These are phyloP conservation scores for Pelargonium cotyledonis DNA, from an alignment of 441 rosid species.

Conservation along the genomic window DNA sequence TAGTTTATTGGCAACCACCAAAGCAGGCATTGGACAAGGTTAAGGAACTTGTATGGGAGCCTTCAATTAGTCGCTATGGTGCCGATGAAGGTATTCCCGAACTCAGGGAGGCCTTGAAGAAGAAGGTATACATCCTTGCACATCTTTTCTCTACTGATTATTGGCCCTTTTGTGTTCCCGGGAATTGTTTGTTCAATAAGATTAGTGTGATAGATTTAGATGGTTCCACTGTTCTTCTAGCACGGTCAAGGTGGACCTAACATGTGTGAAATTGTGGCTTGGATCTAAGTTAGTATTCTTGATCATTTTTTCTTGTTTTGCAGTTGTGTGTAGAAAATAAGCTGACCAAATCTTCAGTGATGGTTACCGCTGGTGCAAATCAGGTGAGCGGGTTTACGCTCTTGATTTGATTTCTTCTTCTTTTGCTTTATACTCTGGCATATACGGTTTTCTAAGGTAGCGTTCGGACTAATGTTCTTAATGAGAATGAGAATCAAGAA, in stretches of 20 bases:
- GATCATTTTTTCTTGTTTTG: slow-evolving; percentile 15
- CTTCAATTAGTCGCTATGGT: slow-evolving; percentile 73
- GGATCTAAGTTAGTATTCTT: not conserved
- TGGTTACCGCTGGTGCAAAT: slow-evolving; percentile 99
- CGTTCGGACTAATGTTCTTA: too few relatives aligned
- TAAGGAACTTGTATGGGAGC: slow-evolving; percentile 75
- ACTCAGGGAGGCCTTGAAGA: slow-evolving; percentile 58
- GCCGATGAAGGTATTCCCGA: slow-evolving; percentile 88
- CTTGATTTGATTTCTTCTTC: slow-evolving; percentile 10
- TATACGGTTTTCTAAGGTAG: not conserved
- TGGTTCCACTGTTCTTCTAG: too few relatives aligned
- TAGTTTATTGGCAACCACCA: slow-evolving; percentile 96
- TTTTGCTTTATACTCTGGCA: not conserved
- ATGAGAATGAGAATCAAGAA: too few relatives aligned
- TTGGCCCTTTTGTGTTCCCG: slow-evolving; percentile 14
- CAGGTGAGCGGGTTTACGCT: slow-evolving; percentile 46
- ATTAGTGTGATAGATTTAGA: too few relatives aligned
- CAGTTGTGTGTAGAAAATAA: slow-evolving; percentile 76
- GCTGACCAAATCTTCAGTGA: slow-evolving; percentile 66
- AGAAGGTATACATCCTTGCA: slow-evolving; percentile 42
- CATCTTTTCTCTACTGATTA: slow-evolving; percentile 3
- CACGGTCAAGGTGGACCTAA: too few relatives aligned
- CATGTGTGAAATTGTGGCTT: not conserved
- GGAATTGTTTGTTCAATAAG: too few relatives aligned
- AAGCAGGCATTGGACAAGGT: slow-evolving; percentile 68